phyloP scores from a whole-genome alignment of 2,329 filamentous ascomycete genomes.

The Bipolaris cookei region DNA sequence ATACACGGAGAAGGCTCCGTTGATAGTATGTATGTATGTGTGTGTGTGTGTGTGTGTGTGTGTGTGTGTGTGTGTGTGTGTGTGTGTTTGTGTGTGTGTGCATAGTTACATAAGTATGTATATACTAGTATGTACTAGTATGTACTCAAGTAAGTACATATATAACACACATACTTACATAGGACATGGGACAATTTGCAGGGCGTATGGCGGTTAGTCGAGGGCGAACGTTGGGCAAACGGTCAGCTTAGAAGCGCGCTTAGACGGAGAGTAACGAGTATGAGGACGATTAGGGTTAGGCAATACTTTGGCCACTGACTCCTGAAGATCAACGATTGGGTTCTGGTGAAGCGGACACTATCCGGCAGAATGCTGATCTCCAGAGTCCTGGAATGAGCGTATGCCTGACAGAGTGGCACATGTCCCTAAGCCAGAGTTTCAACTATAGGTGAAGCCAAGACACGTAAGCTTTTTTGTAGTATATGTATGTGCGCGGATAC shows the following conservation, averaged over 20 bases:
- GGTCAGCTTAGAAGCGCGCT: slow-evolving; percentile 11
- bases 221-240: slow-evolving; percentile 5
- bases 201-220: slow-evolving; percentile 6
- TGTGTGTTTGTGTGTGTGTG: background rate
- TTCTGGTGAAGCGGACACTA: slow-evolving; percentile 14
- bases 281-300: slow-evolving; percentile 1
- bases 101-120: too few species aligned
- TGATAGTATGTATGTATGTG: background rate
- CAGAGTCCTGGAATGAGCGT: slow-evolving; percentile 9
- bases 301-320: slow-evolving; percentile 1
- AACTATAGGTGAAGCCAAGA: background rate
- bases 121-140: too few species aligned
- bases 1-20: slow-evolving; percentile 5
- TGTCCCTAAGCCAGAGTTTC: background rate
- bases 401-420: slow-evolving; percentile 4
- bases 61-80: too few species aligned
- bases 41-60: too few species aligned
- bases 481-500: too few species aligned
- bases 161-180: too few species aligned
- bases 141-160: too few species aligned
- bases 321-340: slow-evolving; percentile 11
- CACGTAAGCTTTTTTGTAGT: background rate
- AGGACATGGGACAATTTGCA: background rate
- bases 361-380: slow-evolving; percentile 7
- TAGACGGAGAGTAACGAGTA: slow-evolving; percentile 1